Evolutionary conservation across 768 basidiomycete genomes (phyloP).

Genomic region (Lactifluus piperatus): DNA sequence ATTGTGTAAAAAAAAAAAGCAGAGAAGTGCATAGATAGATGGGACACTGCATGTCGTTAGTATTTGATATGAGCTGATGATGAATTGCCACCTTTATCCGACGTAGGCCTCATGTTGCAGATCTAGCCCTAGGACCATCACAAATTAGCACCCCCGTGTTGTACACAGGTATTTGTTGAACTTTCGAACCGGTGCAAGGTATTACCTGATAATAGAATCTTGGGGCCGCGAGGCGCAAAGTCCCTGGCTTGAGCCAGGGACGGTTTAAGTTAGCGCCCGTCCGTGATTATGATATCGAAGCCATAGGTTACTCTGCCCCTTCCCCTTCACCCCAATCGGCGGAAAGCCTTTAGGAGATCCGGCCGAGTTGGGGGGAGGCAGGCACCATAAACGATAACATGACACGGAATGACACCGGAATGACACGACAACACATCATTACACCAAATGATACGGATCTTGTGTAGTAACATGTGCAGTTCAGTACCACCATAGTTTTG

Average conservation of each 20-base stretch:
- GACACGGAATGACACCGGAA: too few species aligned
- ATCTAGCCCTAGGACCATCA: slow-evolving; percentile 10
- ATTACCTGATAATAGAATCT: neutral
- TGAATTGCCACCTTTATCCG: neutral
- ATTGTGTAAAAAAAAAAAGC: neutral
- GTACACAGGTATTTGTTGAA: slow-evolving; percentile 3
- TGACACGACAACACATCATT: too few species aligned
- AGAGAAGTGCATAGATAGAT: neutral
- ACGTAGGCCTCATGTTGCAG: slow-evolving; percentile 2
- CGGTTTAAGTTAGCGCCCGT: slow-evolving; percentile 1
- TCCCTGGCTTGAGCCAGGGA: neutral
- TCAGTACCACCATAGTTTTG: too few species aligned
- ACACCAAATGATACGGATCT: too few species aligned
- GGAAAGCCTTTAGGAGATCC: neutral
- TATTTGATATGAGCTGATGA: slow-evolving; percentile 1
- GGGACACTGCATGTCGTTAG: neutral
- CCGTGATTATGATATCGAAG: neutral
- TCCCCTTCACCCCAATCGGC: neutral
- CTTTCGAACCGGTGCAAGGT: neutral
- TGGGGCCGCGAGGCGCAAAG: neutral
- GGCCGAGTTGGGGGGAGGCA: too few species aligned
- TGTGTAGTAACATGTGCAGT: too few species aligned
- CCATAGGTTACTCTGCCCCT: neutral
- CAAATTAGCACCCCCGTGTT: neutral
- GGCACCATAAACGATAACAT: too few species aligned